A percentile compares a stretch with the other conserved stretches of the same genome.
phyloP scores from a whole-genome alignment of 495 filamentous ascomycete species.

The Penicillium pulvis region DNA sequence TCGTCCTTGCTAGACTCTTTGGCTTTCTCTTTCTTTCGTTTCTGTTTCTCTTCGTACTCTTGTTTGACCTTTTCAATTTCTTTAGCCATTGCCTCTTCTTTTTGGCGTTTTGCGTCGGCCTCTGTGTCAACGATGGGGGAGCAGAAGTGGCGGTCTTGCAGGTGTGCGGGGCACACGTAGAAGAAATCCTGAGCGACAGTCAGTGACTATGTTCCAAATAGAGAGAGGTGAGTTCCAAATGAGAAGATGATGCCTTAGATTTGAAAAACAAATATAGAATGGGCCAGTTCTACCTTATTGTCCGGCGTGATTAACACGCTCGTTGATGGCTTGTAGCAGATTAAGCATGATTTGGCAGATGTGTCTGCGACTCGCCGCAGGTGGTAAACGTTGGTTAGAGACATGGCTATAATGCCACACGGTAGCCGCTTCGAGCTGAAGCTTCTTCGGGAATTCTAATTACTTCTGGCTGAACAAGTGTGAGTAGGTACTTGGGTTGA shows the following conservation, averaged over 20 bases:
- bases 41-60: constrained; percentile 48
- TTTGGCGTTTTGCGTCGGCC: constrained; percentile 65
- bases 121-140: constrained; percentile 77
- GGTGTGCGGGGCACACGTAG: constrained; percentile 81
- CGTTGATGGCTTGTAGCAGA: constrained; percentile 87
- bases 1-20: constrained; percentile 36
- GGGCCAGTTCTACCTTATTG: constrained; percentile 66
- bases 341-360: constrained; percentile 76
- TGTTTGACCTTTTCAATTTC: constrained; percentile 76
- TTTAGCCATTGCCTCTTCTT: constrained; percentile 66
- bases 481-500: background rate
- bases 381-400: constrained; percentile 81
- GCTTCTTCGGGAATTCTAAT: background rate
- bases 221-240: background rate
- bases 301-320: constrained; percentile 88
- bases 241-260: background rate
- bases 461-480: background rate
- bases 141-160: constrained; percentile 83
- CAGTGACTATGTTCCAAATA: background rate
- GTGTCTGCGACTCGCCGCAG: constrained; percentile 87
- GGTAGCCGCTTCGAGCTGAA: background rate
- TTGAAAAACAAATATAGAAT: no score
- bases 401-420: constrained; percentile 34
- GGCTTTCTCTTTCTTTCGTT: constrained; percentile 36
- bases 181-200: constrained; percentile 77